phyloP scores from a whole-genome alignment of 139 green algal species.

The Pleodorina starrii region DNA sequence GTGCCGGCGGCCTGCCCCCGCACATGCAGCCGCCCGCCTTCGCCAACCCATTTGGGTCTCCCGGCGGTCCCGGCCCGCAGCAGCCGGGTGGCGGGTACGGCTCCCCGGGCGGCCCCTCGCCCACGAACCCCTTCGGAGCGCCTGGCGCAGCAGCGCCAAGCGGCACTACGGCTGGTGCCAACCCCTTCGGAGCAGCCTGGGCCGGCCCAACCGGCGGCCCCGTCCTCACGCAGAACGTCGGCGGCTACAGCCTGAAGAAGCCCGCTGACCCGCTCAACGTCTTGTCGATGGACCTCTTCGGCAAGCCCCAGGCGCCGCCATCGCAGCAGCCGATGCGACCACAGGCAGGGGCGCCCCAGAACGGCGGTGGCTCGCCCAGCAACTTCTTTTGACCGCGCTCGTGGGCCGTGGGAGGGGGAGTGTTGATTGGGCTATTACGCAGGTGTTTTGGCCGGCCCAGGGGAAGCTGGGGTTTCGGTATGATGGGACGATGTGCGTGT shows the following conservation, averaged over 20 bases:
- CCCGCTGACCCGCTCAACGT: constrained; percentile 34
- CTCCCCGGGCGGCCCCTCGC: constrained; percentile 13
- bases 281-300: constrained; percentile 49
- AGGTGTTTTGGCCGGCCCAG: no score
- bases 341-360: neutral
- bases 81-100: constrained; percentile 31
- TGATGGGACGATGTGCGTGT: no score
- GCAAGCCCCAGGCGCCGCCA: constrained; percentile 39
- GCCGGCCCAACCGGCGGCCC: neutral
- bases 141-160: neutral
- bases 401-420: no score
- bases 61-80: neutral
- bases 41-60: constrained; percentile 21
- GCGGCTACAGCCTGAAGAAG: constrained; percentile 48
- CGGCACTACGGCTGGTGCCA: neutral
- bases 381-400: neutral
- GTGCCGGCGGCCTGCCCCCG: neutral
- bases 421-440: no score
- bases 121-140: constrained; percentile 33
- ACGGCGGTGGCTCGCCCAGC: constrained; percentile 27
- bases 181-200: constrained; percentile 19
- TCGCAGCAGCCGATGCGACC: constrained; percentile 45
- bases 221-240: constrained; percentile 15
- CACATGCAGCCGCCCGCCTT: neutral
- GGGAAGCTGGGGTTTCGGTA: no score